These are phyloP conservation scores for Gamarada debralockiae DNA, from an alignment of 495 filamentous ascomycete species.

Conservation along the genomic window DNA sequence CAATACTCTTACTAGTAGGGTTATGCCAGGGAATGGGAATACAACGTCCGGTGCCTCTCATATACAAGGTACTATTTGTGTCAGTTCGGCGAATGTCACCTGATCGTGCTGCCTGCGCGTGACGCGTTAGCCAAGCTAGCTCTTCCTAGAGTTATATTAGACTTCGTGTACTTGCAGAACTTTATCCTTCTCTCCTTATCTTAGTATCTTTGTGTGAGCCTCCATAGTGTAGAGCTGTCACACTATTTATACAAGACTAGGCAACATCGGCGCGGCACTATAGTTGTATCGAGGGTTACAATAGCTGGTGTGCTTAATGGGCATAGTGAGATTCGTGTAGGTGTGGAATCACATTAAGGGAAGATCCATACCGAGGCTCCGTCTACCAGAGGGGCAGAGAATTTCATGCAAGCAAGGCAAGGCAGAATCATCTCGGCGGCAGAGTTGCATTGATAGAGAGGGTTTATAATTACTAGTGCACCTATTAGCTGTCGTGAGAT, in stretches of 20 bases:
- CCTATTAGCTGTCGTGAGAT: conserved; percentile 11
- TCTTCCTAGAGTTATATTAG: no score
- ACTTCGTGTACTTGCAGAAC: no score
- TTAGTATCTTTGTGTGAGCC: no score
- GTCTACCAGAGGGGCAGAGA: conserved; percentile 14
- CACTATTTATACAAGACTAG: conserved; percentile 18
- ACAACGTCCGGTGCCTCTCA: no score
- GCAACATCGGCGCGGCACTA: conserved; percentile 10
- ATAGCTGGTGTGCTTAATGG: conserved; percentile 19
- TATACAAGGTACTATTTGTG: no score
- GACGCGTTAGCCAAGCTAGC: no score
- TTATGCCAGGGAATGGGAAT: no score
- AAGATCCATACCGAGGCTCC: conserved; percentile 14
- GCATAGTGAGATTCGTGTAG: conserved; percentile 7
- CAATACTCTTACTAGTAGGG: no score
- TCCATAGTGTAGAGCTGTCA: no score
- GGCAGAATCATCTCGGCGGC: conserved; percentile 6
- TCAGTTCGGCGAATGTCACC: no score
- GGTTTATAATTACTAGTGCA: conserved; percentile 8
- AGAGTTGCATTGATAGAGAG: conserved; percentile 14
- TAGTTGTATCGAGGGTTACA: conserved; percentile 19
- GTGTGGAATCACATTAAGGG: conserved; percentile 16
- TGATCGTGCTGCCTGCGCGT: no score
- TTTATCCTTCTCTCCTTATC: no score
- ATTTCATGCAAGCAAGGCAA: conserved; percentile 15